Evolutionary conservation across 805 yeast genomes (phyloP), one percentile per base, ranked within the genome.

Genomic region (Spathaspora sp.): DNA sequence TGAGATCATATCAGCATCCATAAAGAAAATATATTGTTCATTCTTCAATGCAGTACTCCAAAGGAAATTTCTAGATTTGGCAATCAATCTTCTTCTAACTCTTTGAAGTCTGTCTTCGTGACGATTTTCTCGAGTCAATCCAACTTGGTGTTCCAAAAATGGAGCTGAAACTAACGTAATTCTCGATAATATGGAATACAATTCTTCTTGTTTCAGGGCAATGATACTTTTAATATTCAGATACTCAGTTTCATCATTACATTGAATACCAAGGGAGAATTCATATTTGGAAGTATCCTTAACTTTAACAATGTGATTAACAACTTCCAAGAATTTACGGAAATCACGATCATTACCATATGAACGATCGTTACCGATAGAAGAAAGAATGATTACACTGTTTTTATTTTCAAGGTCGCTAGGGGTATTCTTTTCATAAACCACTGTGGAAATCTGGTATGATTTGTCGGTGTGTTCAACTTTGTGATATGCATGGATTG

Each of bases 321-420:
- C 16, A 17, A 42, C 29, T 14, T 19, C 29, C 29, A 42, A 20
- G n/a, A 42, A 70, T 50, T 72, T 73, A 1, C 49, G 46, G 47
- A 77, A 66, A 0, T 56, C 47, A 31, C 74, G 62, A 3, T 55
- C 65, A 3, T 52, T 53, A 0, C 81, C 81, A 49, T 73, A 78
- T 3, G 78, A 61, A 6, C 49, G 55, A 10, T 55, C 54, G 49
- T 57, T 57, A 1, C 67, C 72, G n/a, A 72, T 61, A 10, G 65
- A 56, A 9, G 67, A 57, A 26, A 65, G 49, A 12, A 67, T 46
- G 14, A 64, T 28, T 4, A 60, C 52, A 1, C 61, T 55, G 8
- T 45, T 35, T 17, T 18, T 46, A 11, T 44, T 44, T 8, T 48
- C 19, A 9, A 4, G 26, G 6, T 28, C 35, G 17, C 16, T 35